Evolutionary conservation across 169 alveolate species (phyloP), one percentile per base, ranked within the genome.

Genomic region (Perkinsus marinus): DNA sequence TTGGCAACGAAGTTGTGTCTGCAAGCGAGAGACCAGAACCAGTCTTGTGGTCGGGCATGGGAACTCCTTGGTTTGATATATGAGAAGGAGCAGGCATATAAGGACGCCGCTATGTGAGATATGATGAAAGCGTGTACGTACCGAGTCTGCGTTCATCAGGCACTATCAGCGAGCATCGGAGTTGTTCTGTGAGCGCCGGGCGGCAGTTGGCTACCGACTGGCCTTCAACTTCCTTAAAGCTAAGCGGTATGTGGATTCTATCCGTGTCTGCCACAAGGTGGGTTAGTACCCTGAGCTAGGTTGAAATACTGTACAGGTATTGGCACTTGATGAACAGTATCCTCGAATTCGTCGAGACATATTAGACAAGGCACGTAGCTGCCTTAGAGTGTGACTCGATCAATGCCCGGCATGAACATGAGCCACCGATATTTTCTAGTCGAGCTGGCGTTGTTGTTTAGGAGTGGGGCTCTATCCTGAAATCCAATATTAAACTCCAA

Each of bases 141-240:
- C 16, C 90, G 39, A 30, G 41, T 38, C 39, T 68, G 89, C 7
- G 89, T 9, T 2, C 39, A 38, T 36, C 39, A 69, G 43, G 22
- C 90, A 69, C 90, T 30, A 69, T 22, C 39, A 30, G 95, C 89
- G 94, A 93, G 91, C 79, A 6, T 57, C 36, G 79, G 79, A 57
- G 22, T 19, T 57, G 37, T 57, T 57, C 79, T 57, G 79, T 16
- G 79, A 57, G 34, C 79, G 79, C 26, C 95, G 95, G 92, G 97
- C 97, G 36, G 91, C 95, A 39, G 96, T 97, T 41, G 98, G 98
- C 30, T 97, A 95, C 90, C 95, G 98, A 92, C 93, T 97, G 26
- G 97, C 98, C 89, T 96, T 97, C 92, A 96, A 95, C 92, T 97
- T 96, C 93, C 57, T 97, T 47, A 97, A 97, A 93, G 97, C 98